Evolutionary conservation across 1,139 yeast genomes (phyloP), one percentile per base, ranked within the genome.

Genomic region (Pichia sp.): DNA sequence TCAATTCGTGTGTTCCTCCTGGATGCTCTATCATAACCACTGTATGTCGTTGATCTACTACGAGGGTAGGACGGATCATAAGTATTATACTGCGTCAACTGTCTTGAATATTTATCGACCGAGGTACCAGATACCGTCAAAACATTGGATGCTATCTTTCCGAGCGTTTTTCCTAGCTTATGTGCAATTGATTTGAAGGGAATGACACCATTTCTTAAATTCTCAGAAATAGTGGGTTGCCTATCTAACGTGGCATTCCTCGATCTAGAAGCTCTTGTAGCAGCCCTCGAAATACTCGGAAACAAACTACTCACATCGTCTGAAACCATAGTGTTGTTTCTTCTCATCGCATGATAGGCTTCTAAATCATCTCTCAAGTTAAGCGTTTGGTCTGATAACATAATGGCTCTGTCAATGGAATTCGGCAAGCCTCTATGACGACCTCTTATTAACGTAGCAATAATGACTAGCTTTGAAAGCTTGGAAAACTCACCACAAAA

Each of bases 361-460:
- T 86, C 90, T 11, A 80, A 75, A 53, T 74, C 74, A 69, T 92
- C 99, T 62, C 89, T 79, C 59, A 77, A 74, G 40, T 77, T 78
- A 77, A 90, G 77, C 58, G 81, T 80, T 11, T 84, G 87, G 57
- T 85, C 81, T 2, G 96, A 95, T 54, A 93, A 71, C 78, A 93
- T 85, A 61, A 93, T 87, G 44, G 99, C 99, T 67, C 99, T 83
- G 70, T 93, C 99, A 56, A 95, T 78, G 0, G 93, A 76, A 67
- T 93, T 90, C 0, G 99, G 99, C 57, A 93, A 76, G 44, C 99
- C 99, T 78, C 99, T 88, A 67, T 92, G 98, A 56, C 97, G 80
- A 10, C 99, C 98, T 73, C 99, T 82, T 52, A 93, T 80, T 85
- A 93, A 83, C 85, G 90, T 82, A 5, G 92, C 95, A 59, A 90